These are phyloP conservation scores for Paulownia fortunei DNA, from an alignment of 257 asterid species.

Conservation along the genomic window DNA sequence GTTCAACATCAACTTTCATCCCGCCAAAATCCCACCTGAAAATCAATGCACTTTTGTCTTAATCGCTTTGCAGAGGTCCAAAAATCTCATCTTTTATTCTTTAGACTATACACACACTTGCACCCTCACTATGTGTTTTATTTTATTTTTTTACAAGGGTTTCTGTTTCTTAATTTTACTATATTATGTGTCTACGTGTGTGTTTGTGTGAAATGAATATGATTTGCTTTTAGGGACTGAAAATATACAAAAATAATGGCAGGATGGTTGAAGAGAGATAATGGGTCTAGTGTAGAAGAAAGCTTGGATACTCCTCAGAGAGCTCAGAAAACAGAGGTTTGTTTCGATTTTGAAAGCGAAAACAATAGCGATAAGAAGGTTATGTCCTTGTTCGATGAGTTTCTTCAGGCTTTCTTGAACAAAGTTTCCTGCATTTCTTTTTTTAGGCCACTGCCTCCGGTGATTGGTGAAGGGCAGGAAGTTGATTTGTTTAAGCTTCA, in stretches of 20 bases:
- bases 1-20: constrained; percentile 27
- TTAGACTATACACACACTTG: constrained; percentile 33
- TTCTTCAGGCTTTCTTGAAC: constrained; percentile 40
- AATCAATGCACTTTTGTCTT: background rate
- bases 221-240: constrained; percentile 57
- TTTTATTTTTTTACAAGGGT: constrained; percentile 16
- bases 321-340: background rate
- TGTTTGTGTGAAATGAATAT: constrained; percentile 23
- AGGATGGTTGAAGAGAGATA: constrained; percentile 62
- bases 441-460: constrained; percentile 61
- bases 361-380: constrained; percentile 18
- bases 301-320: constrained; percentile 28
- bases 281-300: constrained; percentile 51
- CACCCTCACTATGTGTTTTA: constrained; percentile 25
- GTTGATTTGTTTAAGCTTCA: constrained; percentile 65
- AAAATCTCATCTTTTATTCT: background rate
- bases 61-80: constrained; percentile 29
- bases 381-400: constrained; percentile 40
- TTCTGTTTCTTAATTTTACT: background rate
- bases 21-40: constrained; percentile 46
- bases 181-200: constrained; percentile 3
- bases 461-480: constrained; percentile 55
- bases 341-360: constrained; percentile 22
- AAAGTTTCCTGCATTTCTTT: constrained; percentile 38
- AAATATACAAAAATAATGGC: constrained; percentile 54